Base-by-base conservation (phyloP, 257 asterid genomes). In the Anisodus acutangulus region DNA sequence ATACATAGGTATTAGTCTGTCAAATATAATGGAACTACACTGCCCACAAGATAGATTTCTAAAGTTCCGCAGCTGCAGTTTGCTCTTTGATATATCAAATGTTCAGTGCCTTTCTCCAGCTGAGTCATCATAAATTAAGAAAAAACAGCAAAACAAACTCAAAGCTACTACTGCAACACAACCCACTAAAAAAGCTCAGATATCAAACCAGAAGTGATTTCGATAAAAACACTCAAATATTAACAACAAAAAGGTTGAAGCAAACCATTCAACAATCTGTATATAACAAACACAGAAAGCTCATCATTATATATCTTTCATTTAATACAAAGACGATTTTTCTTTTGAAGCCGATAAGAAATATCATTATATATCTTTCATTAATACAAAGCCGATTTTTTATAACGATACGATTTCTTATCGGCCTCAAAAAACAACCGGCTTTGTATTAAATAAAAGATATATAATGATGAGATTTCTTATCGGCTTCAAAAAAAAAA, bases 111-210 rank as follows among this genome's bases (percentile, higher is more conserved):
- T 68, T 68, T 39, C 53, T 68, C 49, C 78, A 68, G 53, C 26
- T 39, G 53, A 39, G 53, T 68, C 78, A 39, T 39, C 78, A 68
- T 39, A 68, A 68, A 68, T 39, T 39, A 69, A 69, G 53, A 68
- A 39, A 68, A 39, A 68, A 68, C 53, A 68, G 15, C 78, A 69
- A 69, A 69, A 37, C 51, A 68, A 68, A 69, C 78, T 69, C 13
- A 69, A 22, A 68, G 51, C 1, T 15, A 69, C 31, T 39, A 16
- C 78, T 69, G 53, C 53, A 69, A 69, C 35, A 41, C 54, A 70
- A 70, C 35, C 78, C 22, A 19, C 51, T 53, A 70, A 70, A 41
- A 17, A 19, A 41, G 2, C 2, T 41, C 55, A 70, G 78, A 41
- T 16, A 69, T 41, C 35, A 41, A 15, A 69, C 55, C 31, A 69